Base-by-base conservation (phyloP, 2,329 filamentous ascomycete species). In the Macrophomina phaseolina region DNA sequence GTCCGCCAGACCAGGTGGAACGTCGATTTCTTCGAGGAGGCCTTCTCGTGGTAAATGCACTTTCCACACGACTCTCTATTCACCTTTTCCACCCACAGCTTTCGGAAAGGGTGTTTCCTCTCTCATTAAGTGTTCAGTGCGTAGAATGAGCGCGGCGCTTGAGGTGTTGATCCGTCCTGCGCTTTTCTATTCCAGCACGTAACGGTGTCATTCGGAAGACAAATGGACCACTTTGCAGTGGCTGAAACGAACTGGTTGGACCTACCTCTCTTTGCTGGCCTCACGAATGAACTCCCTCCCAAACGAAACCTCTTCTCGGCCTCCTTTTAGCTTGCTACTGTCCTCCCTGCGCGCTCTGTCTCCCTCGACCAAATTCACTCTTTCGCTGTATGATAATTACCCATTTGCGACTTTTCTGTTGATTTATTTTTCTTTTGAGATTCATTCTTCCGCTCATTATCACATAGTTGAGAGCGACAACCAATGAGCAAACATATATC, bases 1-100 rank as follows among this genome's bases (percentile, higher is more conserved):
- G 83, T 83, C 62, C 84, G 88, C 71, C 88, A 91, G 76, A 84
- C 88, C 69, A 79, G 84, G 55, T 88, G 87, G 70, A 87, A 87
- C 68, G 88, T 94, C 65, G 91, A 94, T 74, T 93, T 94, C 77
- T 85, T 91, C 68, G 91, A 94, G 79, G 91, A 94, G 78, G 89
- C 90, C 4, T 94, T 94, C 80, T 86, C 85, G 51, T 88, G 86
- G 86, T 88, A 63, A 68, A 61, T 23, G 49, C 16, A 23, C n/a
- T n/a, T 23, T 28, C 12, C 34, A 38, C 46, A 23, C 18, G 18
- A 58, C 36, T 7, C 34, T n/a, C 36, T 16, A 9, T 30, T 49
- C 45, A 48, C 45, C 45, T 49, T 61, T 62, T 34, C n/a, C 9
- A 2, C 46, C n/a, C 40, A 28, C 28, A 60, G 34, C 14, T 11